phyloP scores from a whole-genome alignment of 345 rosid genomes.

The Rhizophora mangle region DNA sequence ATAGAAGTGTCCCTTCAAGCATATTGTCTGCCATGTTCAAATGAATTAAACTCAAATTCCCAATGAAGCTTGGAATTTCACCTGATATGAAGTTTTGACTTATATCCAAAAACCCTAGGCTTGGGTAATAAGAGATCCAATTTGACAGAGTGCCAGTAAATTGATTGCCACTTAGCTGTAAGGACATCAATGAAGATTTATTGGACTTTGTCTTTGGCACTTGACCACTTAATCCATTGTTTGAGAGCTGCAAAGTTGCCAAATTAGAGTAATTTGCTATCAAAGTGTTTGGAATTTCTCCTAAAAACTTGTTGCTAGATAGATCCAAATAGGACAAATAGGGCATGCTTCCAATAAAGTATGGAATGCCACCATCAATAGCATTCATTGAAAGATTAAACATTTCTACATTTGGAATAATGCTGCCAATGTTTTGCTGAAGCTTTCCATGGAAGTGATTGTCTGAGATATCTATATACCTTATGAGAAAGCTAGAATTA shows the following conservation, averaged over 20 bases:
- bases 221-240: constrained; percentile 1
- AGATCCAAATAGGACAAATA: too few relatives aligned
- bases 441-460: not conserved
- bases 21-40: not conserved
- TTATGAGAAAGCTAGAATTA: too few relatives aligned
- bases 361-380: too few relatives aligned
- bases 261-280: not conserved
- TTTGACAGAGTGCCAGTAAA: not conserved
- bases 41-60: not conserved
- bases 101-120: not conserved
- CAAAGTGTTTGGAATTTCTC: not conserved
- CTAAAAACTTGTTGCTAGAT: too few relatives aligned
- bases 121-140: not conserved
- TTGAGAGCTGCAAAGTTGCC: not conserved
- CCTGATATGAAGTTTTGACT: not conserved
- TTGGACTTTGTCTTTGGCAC: too few relatives aligned
- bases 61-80: not conserved
- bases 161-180: too few relatives aligned
- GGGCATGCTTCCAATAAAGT: too few relatives aligned
- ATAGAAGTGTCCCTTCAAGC: too few relatives aligned
- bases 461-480: not conserved
- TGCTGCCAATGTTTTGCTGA: not conserved
- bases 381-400: too few relatives aligned
- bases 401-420: too few relatives aligned
- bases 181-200: too few relatives aligned